Percentiles rank a stretch among this genome's conserved stretches.
Evolutionary conservation across 2,329 filamentous ascomycete genomes (phyloP).

Genomic region (Nakataea oryzae): DNA sequence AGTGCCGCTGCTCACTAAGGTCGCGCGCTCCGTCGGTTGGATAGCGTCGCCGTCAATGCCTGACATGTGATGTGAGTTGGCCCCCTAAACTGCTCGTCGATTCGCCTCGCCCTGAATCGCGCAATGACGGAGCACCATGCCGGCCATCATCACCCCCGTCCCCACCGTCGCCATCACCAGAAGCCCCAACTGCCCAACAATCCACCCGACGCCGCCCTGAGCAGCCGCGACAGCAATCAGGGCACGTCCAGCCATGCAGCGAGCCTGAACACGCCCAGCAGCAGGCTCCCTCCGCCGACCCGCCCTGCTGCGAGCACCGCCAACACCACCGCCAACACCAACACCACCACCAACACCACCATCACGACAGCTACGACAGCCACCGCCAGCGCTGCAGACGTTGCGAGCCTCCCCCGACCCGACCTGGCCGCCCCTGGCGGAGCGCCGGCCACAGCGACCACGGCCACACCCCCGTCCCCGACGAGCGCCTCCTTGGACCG

Average conservation of each 20-base stretch:
- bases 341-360: slow-evolving; percentile 28
- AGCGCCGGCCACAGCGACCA: not conserved
- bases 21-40: not conserved
- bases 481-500: not conserved
- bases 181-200: not conserved
- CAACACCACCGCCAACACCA: slow-evolving; percentile 35
- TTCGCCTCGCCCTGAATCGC: slow-evolving; percentile 4
- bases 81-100: not conserved
- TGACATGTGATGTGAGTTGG: slow-evolving; percentile 5
- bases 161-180: not conserved
- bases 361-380: slow-evolving; percentile 23
- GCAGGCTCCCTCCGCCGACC: not conserved
- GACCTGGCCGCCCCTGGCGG: not conserved
- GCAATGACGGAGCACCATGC: slow-evolving; percentile 22
- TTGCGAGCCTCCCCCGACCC: not conserved
- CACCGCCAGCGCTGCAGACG: slow-evolving; percentile 19
- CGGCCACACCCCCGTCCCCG: not conserved
- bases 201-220: not conserved
- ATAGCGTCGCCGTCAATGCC: not conserved
- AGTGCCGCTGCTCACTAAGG: no score
- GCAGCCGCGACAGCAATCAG: not conserved
- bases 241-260: not conserved
- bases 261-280: not conserved
- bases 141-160: slow-evolving; percentile 7
- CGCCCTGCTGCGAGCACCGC: slow-evolving; percentile 11